Evolutionary conservation across 495 filamentous ascomycete genomes (phyloP).

Genomic region (Monascus purpureus): DNA sequence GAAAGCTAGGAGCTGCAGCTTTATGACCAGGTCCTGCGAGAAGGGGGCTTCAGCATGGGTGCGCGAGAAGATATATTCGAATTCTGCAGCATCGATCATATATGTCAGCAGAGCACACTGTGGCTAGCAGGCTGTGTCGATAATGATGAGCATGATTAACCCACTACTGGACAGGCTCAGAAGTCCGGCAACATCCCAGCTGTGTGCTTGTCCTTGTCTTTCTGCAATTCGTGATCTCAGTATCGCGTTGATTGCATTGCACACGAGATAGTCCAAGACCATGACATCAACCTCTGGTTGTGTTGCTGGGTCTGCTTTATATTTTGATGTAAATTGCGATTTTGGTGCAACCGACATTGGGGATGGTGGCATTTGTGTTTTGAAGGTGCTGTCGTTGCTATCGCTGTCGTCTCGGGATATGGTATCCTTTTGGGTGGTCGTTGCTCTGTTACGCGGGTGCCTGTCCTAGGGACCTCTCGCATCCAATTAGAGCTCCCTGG

Average conservation of each 20-base stretch:
- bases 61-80: neutral
- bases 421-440: neutral
- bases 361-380: neutral
- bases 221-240: slow-evolving; percentile 7
- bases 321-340: neutral
- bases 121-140: neutral
- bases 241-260: slow-evolving; percentile 22
- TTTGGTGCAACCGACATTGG: neutral
- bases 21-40: slow-evolving; percentile 15
- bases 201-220: slow-evolving; percentile 1
- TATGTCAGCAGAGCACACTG: neutral
- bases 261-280: slow-evolving; percentile 43
- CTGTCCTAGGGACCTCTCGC: no score
- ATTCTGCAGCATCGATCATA: neutral
- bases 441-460: neutral
- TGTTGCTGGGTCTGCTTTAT: slow-evolving; percentile 10
- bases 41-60: slow-evolving; percentile 2
- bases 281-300: slow-evolving; percentile 31
- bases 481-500: no score
- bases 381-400: neutral
- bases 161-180: neutral
- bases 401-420: neutral
- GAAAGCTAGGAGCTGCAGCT: slow-evolving; percentile 13
- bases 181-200: slow-evolving; percentile 1
- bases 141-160: no score